These are phyloP conservation scores for Fonsecaea nubica DNA, from an alignment of 2,329 filamentous ascomycete species.

Conservation along the genomic window DNA sequence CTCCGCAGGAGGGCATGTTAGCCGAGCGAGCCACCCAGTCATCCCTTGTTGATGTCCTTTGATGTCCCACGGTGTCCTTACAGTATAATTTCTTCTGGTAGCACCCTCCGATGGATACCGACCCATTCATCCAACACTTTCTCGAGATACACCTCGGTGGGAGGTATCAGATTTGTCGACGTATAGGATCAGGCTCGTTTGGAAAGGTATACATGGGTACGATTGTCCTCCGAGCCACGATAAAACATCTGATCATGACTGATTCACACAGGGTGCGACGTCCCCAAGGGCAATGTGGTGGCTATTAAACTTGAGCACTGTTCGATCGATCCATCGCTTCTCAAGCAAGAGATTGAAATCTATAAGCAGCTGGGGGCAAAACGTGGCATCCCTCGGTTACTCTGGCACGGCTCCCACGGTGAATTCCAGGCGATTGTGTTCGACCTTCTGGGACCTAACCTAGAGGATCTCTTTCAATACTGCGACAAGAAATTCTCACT, in stretches of 20 bases:
- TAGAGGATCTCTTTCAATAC: slow-evolving; percentile 43
- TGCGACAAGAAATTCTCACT: slow-evolving; percentile 42
- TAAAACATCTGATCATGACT: too few relatives aligned
- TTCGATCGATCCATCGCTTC: not conserved
- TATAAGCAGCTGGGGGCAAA: not conserved
- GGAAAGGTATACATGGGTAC: not conserved
- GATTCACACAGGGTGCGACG: not conserved
- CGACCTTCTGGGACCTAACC: slow-evolving; percentile 41
- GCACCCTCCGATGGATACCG: not conserved
- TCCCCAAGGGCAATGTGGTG: not conserved
- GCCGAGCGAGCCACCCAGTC: too few relatives aligned
- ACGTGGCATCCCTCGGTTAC: slow-evolving; percentile 26
- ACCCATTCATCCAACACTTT: not conserved
- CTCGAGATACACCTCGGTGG: not conserved
- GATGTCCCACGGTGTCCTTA: too few relatives aligned
- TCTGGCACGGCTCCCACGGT: slow-evolving; percentile 33
- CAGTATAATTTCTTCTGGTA: too few relatives aligned
- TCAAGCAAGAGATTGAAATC: not conserved
- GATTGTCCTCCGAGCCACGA: not conserved
- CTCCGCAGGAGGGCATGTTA: too few relatives aligned
- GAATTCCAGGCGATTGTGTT: slow-evolving; percentile 34
- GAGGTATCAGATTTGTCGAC: not conserved
- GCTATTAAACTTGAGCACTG: not conserved
- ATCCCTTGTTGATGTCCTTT: too few relatives aligned
- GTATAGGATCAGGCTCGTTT: not conserved